Evolutionary conservation across 805 yeast genomes (phyloP).

Genomic region (Blastobotrys peoriensis): DNA sequence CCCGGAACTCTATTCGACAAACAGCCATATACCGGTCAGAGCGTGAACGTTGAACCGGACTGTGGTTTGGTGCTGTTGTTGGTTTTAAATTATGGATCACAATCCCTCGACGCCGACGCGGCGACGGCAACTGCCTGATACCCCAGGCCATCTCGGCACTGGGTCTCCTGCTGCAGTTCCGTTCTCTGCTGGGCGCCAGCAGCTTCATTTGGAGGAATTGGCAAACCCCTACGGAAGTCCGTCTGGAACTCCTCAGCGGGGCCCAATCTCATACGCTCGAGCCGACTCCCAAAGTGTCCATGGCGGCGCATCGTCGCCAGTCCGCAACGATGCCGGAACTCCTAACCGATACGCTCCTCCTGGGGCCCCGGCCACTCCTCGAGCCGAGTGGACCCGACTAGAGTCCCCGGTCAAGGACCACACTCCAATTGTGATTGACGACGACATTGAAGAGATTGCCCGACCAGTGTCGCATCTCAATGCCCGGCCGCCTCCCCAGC

Average conservation of each 20-base stretch:
- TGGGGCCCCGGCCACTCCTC: slow-evolving; percentile 38
- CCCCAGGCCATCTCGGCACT: slow-evolving; percentile 12
- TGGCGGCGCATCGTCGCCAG: slow-evolving; percentile 6
- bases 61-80: no score
- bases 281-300: slow-evolving; percentile 5
- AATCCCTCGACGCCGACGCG: slow-evolving; percentile 7
- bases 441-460: slow-evolving; percentile 3
- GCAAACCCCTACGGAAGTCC: slow-evolving; percentile 16
- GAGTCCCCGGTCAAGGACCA: slow-evolving; percentile 53
- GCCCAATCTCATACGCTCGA: slow-evolving; percentile 5
- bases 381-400: slow-evolving; percentile 60
- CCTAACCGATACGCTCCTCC: slow-evolving; percentile 21
- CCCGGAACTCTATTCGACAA: no score
- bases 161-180: slow-evolving; percentile 17
- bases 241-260: slow-evolving; percentile 9
- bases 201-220: slow-evolving; percentile 14
- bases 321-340: slow-evolving; percentile 10
- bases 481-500: slow-evolving; percentile 15
- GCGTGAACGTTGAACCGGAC: no score
- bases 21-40: no score
- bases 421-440: slow-evolving; percentile 21
- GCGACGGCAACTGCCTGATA: slow-evolving; percentile 17
- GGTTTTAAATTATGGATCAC: slow-evolving; percentile 6
- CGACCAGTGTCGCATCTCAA: slow-evolving; percentile 5
- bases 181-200: slow-evolving; percentile 1